phyloP scores from a whole-genome alignment of 495 filamentous ascomycete species.

The Podospora bellae-mahoneyi region DNA sequence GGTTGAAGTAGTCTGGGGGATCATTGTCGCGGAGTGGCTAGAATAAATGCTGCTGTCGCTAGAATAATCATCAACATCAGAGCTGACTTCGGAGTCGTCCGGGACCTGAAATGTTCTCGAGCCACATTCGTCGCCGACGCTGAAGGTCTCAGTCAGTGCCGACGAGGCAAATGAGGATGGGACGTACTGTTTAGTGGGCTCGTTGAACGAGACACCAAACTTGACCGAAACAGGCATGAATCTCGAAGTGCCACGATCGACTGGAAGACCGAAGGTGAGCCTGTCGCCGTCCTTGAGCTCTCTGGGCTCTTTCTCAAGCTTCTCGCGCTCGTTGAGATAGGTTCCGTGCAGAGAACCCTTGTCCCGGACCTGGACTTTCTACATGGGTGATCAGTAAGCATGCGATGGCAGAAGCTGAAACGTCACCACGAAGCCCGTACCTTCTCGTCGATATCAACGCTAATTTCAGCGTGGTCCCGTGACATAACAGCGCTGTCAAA shows the following conservation, averaged over 20 bases:
- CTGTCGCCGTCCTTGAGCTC: constrained; percentile 39
- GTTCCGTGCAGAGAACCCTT: constrained; percentile 59
- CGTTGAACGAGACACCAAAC: constrained; percentile 24
- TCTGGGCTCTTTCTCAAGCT: constrained; percentile 8
- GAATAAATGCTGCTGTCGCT: constrained; percentile 8
- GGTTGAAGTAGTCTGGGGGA: not conserved
- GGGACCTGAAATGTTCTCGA: constrained; percentile 30
- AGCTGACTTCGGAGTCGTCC: constrained; percentile 27
- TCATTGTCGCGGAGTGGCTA: not conserved
- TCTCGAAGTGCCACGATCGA: constrained; percentile 37
- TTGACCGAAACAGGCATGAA: constrained; percentile 39
- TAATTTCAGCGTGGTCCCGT: constrained; percentile 66
- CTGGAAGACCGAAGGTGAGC: constrained; percentile 46
- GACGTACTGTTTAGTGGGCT: not conserved
- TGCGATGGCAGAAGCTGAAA: constrained; percentile 8
- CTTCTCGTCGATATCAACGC: constrained; percentile 40
- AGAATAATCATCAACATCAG: constrained; percentile 18
- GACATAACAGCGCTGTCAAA: constrained; percentile 83
- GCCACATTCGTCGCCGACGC: not conserved
- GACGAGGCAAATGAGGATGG: not conserved
- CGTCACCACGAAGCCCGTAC: constrained; percentile 31
- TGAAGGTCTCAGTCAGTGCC: constrained; percentile 4
- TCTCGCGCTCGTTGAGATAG: constrained; percentile 32
- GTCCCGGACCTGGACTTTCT: constrained; percentile 47
- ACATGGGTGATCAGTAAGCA: constrained; percentile 16